A percentile compares a stretch with the other conserved stretches of the same genome.
phyloP scores from a whole-genome alignment of 768 basidiomycete species.

The Hortiboletus campestris region DNA sequence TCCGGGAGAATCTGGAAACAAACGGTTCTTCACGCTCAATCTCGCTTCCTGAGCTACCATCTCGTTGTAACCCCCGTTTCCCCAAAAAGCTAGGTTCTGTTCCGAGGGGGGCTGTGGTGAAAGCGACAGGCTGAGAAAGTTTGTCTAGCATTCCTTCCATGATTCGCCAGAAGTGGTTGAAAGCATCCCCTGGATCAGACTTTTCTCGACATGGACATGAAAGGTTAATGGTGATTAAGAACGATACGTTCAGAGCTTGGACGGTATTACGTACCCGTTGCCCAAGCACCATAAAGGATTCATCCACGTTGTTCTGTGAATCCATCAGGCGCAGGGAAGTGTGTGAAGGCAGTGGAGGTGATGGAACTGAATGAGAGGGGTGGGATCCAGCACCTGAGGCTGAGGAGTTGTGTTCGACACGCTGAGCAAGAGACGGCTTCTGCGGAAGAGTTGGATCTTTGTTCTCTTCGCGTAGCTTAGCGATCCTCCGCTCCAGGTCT shows the following conservation, averaged over 20 bases:
- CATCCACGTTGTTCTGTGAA: conserved; percentile 68
- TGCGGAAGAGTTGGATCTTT: conserved; percentile 76
- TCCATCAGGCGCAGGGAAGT: conserved; percentile 39
- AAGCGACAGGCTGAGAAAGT: conserved; percentile 76
- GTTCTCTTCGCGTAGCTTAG: conserved; percentile 70
- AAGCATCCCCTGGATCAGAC: conserved; percentile 83
- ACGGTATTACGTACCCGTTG: conserved; percentile 52
- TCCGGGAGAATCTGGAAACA: conserved; percentile 53
- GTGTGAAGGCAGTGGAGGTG: conserved; percentile 47
- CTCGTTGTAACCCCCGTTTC: conserved; percentile 37
- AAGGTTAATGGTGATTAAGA: conserved; percentile 1
- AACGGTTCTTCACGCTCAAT: conserved; percentile 68
- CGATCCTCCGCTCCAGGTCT: conserved; percentile 70
- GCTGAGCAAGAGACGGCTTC: conserved; percentile 37
- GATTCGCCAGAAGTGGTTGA: conserved; percentile 87
- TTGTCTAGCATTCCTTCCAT: conserved; percentile 86
- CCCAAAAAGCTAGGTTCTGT: conserved; percentile 30
- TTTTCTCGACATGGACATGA: conserved; percentile 23
- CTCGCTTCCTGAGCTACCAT: conserved; percentile 60
- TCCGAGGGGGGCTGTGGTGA: conserved; percentile 75
- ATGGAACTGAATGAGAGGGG: conserved; percentile 35
- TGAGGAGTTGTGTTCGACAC: conserved; percentile 24
- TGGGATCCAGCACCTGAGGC: conserved; percentile 13
- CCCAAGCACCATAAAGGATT: conserved; percentile 86
- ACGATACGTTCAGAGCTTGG: not conserved